phyloP scores from a whole-genome alignment of 345 rosid genomes.

The Sisymbrium irio region DNA sequence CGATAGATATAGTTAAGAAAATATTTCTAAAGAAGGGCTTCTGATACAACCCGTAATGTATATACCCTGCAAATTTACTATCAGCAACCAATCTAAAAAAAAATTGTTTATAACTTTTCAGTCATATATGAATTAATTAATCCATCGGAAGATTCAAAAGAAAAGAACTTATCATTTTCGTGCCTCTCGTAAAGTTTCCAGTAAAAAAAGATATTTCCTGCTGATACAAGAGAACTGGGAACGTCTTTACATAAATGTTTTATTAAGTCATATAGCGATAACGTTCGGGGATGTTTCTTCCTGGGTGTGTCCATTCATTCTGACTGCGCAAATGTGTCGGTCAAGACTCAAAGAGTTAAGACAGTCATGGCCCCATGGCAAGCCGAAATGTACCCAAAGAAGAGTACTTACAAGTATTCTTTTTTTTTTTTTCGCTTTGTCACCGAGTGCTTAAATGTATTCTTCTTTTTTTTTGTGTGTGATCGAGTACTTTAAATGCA shows the following conservation, averaged over 20 bases:
- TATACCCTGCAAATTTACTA: background rate
- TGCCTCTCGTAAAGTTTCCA: background rate
- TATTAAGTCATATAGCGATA: background rate
- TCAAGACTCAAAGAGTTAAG: constrained; percentile 1
- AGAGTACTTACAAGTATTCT: background rate
- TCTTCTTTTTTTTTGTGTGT: too few relatives aligned
- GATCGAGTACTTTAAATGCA: too few relatives aligned
- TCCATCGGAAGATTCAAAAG: background rate
- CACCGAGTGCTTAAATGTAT: too few relatives aligned
- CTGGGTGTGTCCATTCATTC: constrained; percentile 1
- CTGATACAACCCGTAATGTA: background rate
- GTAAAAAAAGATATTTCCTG: background rate
- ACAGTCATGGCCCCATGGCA: background rate
- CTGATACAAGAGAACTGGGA: background rate
- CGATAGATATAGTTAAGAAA: background rate
- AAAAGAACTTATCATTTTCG: background rate
- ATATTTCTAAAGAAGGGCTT: background rate
- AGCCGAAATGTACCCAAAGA: background rate
- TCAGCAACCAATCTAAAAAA: background rate
- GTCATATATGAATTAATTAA: background rate
- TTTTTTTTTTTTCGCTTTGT: too few relatives aligned
- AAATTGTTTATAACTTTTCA: background rate
- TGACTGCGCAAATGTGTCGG: background rate
- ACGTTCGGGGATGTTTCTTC: background rate
- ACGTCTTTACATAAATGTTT: background rate